A percentile compares a stretch with the other conserved stretches of the same genome.
These are phyloP conservation scores for Saccharum hybrid DNA, from an alignment of 202 grass and related monocot genomes.

Conservation along the genomic window DNA sequence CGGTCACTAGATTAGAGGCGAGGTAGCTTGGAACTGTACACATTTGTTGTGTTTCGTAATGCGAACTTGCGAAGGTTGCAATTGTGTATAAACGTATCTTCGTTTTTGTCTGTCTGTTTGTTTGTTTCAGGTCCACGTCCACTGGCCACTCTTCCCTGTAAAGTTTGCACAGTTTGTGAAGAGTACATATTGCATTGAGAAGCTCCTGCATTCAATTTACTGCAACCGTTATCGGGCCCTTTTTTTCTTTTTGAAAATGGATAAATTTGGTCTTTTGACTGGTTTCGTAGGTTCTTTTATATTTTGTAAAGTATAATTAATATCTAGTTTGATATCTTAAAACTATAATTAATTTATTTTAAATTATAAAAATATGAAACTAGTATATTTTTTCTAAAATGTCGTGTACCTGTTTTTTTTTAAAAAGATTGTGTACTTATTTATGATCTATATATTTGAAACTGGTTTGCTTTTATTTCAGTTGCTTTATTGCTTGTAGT, in stretches of 20 bases:
- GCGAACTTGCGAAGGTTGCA: neutral
- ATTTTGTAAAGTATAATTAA: neutral
- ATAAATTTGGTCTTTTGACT: too few species aligned
- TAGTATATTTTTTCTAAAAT: neutral
- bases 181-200: neutral
- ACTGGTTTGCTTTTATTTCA: too few species aligned
- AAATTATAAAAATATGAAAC: neutral
- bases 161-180: slow-evolving; percentile 13
- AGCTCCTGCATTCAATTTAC: neutral
- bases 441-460: too few species aligned
- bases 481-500: too few species aligned
- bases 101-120: neutral
- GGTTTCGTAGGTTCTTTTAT: too few species aligned
- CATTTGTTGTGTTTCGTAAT: too few species aligned
- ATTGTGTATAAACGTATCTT: neutral
- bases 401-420: too few species aligned
- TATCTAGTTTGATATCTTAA: neutral
- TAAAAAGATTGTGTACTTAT: too few species aligned
- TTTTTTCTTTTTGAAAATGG: neutral
- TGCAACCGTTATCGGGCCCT: neutral
- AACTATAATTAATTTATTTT: neutral
- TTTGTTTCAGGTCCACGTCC: neutral
- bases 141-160: neutral
- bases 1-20: slow-evolving; percentile 29
- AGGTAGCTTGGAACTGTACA: slow-evolving; percentile 17